Percentiles rank a stretch among this genome's conserved stretches.
These are phyloP conservation scores for Krasilnikovozyma curviuscula DNA, from an alignment of 768 basidiomycete genomes.

Conservation along the genomic window DNA sequence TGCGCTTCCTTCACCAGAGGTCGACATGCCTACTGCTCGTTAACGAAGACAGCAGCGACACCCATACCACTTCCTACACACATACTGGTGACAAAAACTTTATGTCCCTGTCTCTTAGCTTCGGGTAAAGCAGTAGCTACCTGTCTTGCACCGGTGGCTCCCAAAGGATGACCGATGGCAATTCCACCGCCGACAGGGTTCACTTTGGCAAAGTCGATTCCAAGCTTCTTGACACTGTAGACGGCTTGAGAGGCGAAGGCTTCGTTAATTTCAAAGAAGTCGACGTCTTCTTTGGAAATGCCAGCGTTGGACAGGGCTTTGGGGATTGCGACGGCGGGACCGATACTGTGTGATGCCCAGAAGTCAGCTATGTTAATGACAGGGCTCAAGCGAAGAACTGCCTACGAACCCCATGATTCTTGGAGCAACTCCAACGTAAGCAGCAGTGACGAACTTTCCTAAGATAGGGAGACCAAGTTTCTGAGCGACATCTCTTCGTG, in stretches of 20 bases:
- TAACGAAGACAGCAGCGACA: slow-evolving; percentile 71
- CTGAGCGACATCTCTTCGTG: slow-evolving; percentile 58
- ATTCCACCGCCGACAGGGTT: slow-evolving; percentile 79
- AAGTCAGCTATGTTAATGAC: background rate
- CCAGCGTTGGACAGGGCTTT: slow-evolving; percentile 23
- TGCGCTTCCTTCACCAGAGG: too few relatives aligned
- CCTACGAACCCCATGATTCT: slow-evolving; percentile 51
- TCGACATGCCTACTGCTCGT: slow-evolving; percentile 34
- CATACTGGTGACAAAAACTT: slow-evolving; percentile 77
- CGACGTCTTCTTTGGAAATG: slow-evolving; percentile 42
- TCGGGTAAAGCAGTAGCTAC: slow-evolving; percentile 68
- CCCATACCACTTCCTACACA: slow-evolving; percentile 77
- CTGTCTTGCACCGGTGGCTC: slow-evolving; percentile 63
- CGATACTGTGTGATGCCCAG: slow-evolving; percentile 30
- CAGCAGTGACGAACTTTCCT: slow-evolving; percentile 60
- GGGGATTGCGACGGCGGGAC: slow-evolving; percentile 75
- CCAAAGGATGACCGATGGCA: slow-evolving; percentile 35
- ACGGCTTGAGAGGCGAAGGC: slow-evolving; percentile 70
- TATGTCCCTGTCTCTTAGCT: slow-evolving; percentile 52
- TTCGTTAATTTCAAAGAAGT: slow-evolving; percentile 85
- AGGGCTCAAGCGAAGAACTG: background rate
- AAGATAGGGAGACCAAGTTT: slow-evolving; percentile 66
- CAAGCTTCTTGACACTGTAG: slow-evolving; percentile 48
- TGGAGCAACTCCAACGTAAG: slow-evolving; percentile 60
- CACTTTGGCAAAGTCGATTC: slow-evolving; percentile 56